These are phyloP conservation scores for Penicillium sp. DNA, from an alignment of 2,329 filamentous ascomycete genomes.

Conservation along the genomic window DNA sequence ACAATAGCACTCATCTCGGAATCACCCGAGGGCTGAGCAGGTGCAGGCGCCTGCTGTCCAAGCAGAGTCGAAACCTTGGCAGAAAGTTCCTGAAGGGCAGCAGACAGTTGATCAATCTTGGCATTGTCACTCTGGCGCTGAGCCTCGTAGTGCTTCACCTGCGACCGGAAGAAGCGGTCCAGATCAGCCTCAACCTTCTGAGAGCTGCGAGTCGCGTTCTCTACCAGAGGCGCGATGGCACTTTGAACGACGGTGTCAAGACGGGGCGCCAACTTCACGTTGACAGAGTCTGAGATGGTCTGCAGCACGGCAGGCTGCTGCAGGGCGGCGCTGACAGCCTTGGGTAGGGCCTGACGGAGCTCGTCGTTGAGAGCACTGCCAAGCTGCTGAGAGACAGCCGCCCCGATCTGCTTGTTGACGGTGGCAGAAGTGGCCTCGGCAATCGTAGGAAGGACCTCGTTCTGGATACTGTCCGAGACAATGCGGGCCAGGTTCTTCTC, in stretches of 20 bases:
- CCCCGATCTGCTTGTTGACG: slow-evolving; percentile 71
- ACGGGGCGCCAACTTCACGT: slow-evolving; percentile 65
- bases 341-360: slow-evolving; percentile 70
- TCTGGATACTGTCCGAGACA: slow-evolving; percentile 74
- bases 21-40: slow-evolving; percentile 39
- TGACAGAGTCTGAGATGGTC: slow-evolving; percentile 71
- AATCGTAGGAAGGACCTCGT: slow-evolving; percentile 74
- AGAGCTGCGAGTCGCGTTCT: slow-evolving; percentile 67
- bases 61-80: slow-evolving; percentile 54
- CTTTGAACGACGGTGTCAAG: slow-evolving; percentile 69
- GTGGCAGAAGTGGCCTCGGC: slow-evolving; percentile 68
- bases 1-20: slow-evolving; percentile 48
- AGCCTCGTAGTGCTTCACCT: slow-evolving; percentile 56
- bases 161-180: slow-evolving; percentile 61
- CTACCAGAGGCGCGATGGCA: slow-evolving; percentile 68
- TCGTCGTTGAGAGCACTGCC: slow-evolving; percentile 71
- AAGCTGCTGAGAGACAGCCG: slow-evolving; percentile 68
- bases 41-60: slow-evolving; percentile 47
- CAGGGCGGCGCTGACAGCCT: slow-evolving; percentile 67
- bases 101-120: slow-evolving; percentile 64
- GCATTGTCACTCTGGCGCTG: slow-evolving; percentile 58
- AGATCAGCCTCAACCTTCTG: slow-evolving; percentile 70
- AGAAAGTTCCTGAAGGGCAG: slow-evolving; percentile 57
- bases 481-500: slow-evolving; percentile 77
- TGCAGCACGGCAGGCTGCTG: slow-evolving; percentile 75